phyloP scores from a whole-genome alignment of 2,329 filamentous ascomycete species.

The Falciphora oryzae region DNA sequence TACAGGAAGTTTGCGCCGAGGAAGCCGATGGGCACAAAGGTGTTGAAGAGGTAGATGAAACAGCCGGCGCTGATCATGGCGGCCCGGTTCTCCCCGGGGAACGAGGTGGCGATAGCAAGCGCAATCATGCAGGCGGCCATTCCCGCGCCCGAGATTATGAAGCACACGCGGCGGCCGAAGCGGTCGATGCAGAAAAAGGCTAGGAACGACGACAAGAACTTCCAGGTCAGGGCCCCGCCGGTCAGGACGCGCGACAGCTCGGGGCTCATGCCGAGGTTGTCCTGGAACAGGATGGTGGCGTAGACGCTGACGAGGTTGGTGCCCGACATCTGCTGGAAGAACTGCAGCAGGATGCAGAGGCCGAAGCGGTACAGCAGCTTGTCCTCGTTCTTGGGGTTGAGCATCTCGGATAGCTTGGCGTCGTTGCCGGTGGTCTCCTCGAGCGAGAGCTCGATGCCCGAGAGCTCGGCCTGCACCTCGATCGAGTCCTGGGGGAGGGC shows the following conservation, averaged over 20 bases:
- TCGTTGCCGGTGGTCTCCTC: slow-evolving; percentile 33
- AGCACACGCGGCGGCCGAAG: slow-evolving; percentile 42
- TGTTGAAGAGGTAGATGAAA: slow-evolving; percentile 55
- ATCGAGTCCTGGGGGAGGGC: slow-evolving; percentile 28
- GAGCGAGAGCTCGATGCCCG: slow-evolving; percentile 33
- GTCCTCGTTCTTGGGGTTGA: slow-evolving; percentile 41
- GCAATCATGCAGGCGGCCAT: slow-evolving; percentile 52
- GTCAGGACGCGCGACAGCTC: slow-evolving; percentile 35
- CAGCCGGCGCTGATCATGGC: slow-evolving; percentile 46
- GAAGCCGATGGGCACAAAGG: slow-evolving; percentile 54
- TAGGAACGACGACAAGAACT: slow-evolving; percentile 45
- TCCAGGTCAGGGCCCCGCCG: slow-evolving; percentile 47
- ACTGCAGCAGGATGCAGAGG: slow-evolving; percentile 43
- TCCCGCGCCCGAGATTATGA: slow-evolving; percentile 44
- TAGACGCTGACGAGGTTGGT: slow-evolving; percentile 43
- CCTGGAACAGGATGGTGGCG: slow-evolving; percentile 32
- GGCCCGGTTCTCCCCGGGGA: slow-evolving; percentile 35
- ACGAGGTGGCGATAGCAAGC: slow-evolving; percentile 45
- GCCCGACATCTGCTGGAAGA: slow-evolving; percentile 44
- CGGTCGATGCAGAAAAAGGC: slow-evolving; percentile 45
- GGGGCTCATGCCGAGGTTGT: slow-evolving; percentile 32
- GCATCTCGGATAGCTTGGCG: slow-evolving; percentile 35
- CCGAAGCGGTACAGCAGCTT: slow-evolving; percentile 44
- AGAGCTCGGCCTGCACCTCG: slow-evolving; percentile 15
- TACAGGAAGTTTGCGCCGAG: slow-evolving; percentile 55